Evolutionary conservation across 139 green algal genomes (phyloP).

Genomic region (Micractinium conductrix): DNA sequence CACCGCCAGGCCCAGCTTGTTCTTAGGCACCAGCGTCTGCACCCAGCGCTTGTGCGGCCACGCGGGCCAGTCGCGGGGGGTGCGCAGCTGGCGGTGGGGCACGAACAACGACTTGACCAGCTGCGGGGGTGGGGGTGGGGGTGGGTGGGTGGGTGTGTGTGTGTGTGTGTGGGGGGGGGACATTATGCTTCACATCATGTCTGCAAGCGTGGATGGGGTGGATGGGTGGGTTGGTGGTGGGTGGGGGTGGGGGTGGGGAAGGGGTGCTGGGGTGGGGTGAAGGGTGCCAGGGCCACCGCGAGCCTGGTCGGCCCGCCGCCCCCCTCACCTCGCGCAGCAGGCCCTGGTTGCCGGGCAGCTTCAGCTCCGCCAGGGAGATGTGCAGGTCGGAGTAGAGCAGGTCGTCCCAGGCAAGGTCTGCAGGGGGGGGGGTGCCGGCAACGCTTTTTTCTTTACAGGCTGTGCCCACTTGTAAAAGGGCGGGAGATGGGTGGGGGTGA

Average conservation of each 20-base stretch:
- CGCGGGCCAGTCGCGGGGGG: background rate
- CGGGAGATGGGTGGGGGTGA: background rate
- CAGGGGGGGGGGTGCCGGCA: background rate
- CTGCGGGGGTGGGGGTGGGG: background rate
- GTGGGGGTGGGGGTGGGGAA: no score
- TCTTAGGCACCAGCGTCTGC: no score
- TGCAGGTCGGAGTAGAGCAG: background rate
- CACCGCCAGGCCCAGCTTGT: no score
- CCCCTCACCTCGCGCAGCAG: constrained; percentile 1
- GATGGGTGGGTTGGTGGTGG: no score
- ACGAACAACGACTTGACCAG: background rate
- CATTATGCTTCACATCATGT: no score
- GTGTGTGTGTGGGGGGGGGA: no score
- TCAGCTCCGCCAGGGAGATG: background rate
- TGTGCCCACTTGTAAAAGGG: no score
- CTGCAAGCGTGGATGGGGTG: no score
- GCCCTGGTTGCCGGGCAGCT: background rate
- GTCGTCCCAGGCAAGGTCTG: background rate
- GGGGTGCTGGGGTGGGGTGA: background rate
- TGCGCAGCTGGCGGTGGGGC: background rate
- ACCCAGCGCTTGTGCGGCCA: background rate
- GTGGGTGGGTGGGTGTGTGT: no score
- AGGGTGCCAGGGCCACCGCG: background rate
- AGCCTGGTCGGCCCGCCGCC: background rate
- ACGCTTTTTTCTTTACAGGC: no score